phyloP scores from a whole-genome alignment of 2,329 filamentous ascomycete genomes.

The Aspergillus clavatus region DNA sequence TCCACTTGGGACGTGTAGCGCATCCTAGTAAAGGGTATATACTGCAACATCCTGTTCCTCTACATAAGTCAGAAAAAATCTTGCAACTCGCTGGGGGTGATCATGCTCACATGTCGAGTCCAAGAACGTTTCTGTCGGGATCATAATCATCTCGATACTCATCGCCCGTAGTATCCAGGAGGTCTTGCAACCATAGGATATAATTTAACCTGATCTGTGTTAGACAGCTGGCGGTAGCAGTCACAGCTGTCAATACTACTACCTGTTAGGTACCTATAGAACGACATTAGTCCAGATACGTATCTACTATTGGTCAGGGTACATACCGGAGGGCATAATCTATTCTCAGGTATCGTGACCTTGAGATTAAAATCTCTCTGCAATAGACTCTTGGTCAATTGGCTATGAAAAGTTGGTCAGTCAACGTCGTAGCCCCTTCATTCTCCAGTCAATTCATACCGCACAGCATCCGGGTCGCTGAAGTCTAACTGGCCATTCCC shows the following conservation, averaged over 20 bases:
- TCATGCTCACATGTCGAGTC: slow-evolving; percentile 64
- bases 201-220: slow-evolving; percentile 69
- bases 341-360: slow-evolving; percentile 67
- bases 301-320: not conserved
- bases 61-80: slow-evolving; percentile 26
- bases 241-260: not conserved
- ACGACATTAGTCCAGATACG: slow-evolving; percentile 3
- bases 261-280: slow-evolving; percentile 45
- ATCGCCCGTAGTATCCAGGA: slow-evolving; percentile 65
- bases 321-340: slow-evolving; percentile 78
- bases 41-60: slow-evolving; percentile 81
- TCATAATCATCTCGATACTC: slow-evolving; percentile 49
- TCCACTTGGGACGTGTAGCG: slow-evolving; percentile 63
- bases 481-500: slow-evolving; percentile 68
- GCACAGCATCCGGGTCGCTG: slow-evolving; percentile 67
- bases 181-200: slow-evolving; percentile 76
- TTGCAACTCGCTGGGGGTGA: not conserved
- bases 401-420: slow-evolving; percentile 34
- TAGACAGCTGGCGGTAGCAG: slow-evolving; percentile 5
- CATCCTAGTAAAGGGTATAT: slow-evolving; percentile 87
- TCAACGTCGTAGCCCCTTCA: not conserved
- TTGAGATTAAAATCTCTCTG: slow-evolving; percentile 67
- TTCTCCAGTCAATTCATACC: slow-evolving; percentile 47
- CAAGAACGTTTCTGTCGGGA: slow-evolving; percentile 53
- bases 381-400: slow-evolving; percentile 73